Evolutionary conservation across 2,329 filamentous ascomycete genomes (phyloP), one percentile per base, ranked within the genome.

Genomic region (Cordyceps pruinosa): DNA sequence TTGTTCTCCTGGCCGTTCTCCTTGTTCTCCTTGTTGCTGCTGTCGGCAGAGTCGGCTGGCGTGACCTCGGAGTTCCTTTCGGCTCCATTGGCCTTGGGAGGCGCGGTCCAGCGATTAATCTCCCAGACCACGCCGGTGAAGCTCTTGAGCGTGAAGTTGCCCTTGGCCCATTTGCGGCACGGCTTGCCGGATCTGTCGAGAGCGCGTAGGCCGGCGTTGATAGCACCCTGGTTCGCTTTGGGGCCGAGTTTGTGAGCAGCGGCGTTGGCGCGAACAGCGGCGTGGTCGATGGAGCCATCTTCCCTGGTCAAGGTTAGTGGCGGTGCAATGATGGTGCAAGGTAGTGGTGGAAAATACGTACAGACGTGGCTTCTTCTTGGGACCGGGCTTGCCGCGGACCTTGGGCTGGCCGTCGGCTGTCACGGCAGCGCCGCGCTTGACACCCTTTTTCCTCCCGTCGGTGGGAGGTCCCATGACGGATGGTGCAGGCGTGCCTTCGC

Each of bases 321-420:
- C 55, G 53, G 55, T 41, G 59, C 46, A 52, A 30, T 32, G 59
- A 30, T 37, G 44, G 8, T 12, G 17, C 42, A 55, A 26, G 30
- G 51, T 25, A 55, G 21, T 13, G 23, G 37, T 12, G 34, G 34
- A 8, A 42, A 34, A 30, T 30, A 87, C 91, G 76, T 87, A 97
- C 93, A 96, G 75, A 79, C 88, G 86, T 63, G 89, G 86, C 77
- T 95, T 96, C 84, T 97, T 96, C 83, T 97, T 97, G 0, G 93
- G 93, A 7, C 93, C 93, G 7, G 94, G 93, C 76, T 96, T 95
- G 69, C 88, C 88, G 69, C 89, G 79, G 56, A 86, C 78, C 72
- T 89, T 91, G n/a, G 86, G 77, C 26, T 76, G 68, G 34, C 77
- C 78, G 61, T 92, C 89, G 70, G 75, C 72, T 60, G 73, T 73